Conservation (phyloP, 768 basidiomycete species). For the Podaxis mareebaensis region DNA sequence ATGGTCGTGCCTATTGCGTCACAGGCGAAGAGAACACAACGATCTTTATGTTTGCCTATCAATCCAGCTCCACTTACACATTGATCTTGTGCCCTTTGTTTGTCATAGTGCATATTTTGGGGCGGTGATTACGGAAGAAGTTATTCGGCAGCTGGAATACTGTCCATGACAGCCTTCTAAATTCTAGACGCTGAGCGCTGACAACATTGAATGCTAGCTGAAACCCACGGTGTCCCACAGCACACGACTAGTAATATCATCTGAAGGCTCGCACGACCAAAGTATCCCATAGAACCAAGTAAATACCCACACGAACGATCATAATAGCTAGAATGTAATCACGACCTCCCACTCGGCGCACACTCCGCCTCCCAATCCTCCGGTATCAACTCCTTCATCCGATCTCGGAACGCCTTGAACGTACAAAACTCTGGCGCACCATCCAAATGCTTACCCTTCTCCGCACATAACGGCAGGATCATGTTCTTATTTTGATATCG, state of each 20-base stretch:
- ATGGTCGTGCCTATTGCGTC: neutral
- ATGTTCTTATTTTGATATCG: constrained; percentile 73
- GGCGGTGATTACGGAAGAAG: neutral
- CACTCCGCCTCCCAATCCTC: constrained; percentile 69
- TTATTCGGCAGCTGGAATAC: neutral
- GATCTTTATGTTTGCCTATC: neutral
- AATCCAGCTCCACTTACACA: neutral
- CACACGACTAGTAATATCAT: neutral
- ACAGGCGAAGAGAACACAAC: neutral
- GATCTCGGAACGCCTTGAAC: constrained; percentile 58
- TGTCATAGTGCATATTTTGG: neutral
- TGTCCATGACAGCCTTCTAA: neutral
- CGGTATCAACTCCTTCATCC: constrained; percentile 67
- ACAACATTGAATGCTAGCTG: neutral
- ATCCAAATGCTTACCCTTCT: constrained; percentile 63
- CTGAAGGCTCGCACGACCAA: neutral
- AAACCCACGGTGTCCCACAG: neutral
- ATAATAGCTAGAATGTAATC: neutral
- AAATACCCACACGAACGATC: neutral
- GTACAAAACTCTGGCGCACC: constrained; percentile 77
- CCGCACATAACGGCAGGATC: constrained; percentile 63
- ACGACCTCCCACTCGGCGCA: constrained; percentile 22
- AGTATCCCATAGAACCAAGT: neutral
- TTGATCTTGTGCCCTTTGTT: neutral
- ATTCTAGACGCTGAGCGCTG: neutral